Evolutionary conservation across 2,329 filamentous ascomycete genomes (phyloP), one percentile per base, ranked within the genome.

Genomic region (Anthostomella pinea): DNA sequence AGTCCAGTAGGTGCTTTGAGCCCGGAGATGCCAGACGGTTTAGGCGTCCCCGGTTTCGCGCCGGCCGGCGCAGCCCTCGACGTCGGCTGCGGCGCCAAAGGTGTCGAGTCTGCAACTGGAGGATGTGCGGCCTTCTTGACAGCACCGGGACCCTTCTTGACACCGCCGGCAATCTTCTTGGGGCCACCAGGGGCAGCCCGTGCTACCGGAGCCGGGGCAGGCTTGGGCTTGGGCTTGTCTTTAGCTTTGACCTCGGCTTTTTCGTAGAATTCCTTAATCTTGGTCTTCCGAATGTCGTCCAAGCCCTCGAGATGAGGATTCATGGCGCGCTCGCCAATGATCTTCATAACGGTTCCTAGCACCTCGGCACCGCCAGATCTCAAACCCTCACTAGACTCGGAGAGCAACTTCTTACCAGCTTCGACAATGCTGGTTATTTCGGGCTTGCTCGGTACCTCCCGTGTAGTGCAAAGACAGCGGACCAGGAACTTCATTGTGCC

Each of bases 301-400:
- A 98, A 72, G 3, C 88, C 88, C 46, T 96, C 91, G 11, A 98
- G 68, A 59, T 95, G 86, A 7, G 87, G 85, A 27, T 85, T 88
- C 93, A 98, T 98, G 34, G 87, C 87, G 39, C 93, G 81, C 63
- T 98, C 94, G 26, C 93, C 91, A 68, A 97, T 87, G 37, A 98
- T 97, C 68, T 97, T 98, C 93, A 96, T 97, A 32, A 98, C 65
- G 0, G 90, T 95, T 46, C 94, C 93, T 3, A 98, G 70, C 21
- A 93, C 82, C 62, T 98, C 93, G 10, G 90, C 90, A 60, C 90
- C 93, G 19, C 88, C 89, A 31, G 91, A 84, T 64, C 93, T 81
- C 41, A 95, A 79, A 3, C 77, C 83, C 52, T 94, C 90, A 50
- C 83, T 90, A 0, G 87, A 91, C 59, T 98, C 93, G 0, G 90